Percentiles rank a stretch among this genome's conserved stretches.
These are phyloP conservation scores for Conringia planisiliqua DNA, from an alignment of 345 rosid species.

Conservation along the genomic window DNA sequence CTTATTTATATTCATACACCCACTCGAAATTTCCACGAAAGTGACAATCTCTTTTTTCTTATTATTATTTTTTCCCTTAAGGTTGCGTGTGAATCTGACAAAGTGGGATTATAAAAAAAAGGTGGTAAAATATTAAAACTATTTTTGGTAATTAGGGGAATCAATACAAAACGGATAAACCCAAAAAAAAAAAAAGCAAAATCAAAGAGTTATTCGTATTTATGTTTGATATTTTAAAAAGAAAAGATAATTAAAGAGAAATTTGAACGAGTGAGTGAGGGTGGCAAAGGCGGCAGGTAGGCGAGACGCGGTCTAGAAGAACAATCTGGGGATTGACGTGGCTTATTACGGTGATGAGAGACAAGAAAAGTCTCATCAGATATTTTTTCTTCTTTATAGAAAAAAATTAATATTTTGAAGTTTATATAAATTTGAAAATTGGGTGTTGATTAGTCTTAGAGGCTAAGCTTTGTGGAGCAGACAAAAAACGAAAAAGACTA, in stretches of 20 bases:
- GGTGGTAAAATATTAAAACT: not conserved
- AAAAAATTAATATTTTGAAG: too few relatives aligned
- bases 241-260: not conserved
- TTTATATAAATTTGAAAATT: too few relatives aligned
- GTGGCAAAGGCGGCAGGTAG: conserved; percentile 7
- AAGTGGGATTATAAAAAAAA: conserved; percentile 22
- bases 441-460: conserved; percentile 21
- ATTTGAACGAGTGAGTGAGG: conserved; percentile 1
- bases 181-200: not conserved
- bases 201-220: not conserved
- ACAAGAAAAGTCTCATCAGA: not conserved
- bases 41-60: not conserved
- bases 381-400: too few relatives aligned
- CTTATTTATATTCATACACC: not conserved
- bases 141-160: not conserved
- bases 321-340: conserved; percentile 4
- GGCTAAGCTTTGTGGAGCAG: conserved; percentile 29
- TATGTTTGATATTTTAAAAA: not conserved
- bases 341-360: not conserved
- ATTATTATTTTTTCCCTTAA: not conserved
- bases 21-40: conserved; percentile 55
- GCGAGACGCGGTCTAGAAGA: conserved; percentile 24
- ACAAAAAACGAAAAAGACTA: not conserved
- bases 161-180: not conserved
- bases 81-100: conserved; percentile 66